Percentiles rank a stretch among this genome's conserved stretches.
phyloP scores from a whole-genome alignment of 2,329 filamentous ascomycete species.

The Colletotrichum acutatum region DNA sequence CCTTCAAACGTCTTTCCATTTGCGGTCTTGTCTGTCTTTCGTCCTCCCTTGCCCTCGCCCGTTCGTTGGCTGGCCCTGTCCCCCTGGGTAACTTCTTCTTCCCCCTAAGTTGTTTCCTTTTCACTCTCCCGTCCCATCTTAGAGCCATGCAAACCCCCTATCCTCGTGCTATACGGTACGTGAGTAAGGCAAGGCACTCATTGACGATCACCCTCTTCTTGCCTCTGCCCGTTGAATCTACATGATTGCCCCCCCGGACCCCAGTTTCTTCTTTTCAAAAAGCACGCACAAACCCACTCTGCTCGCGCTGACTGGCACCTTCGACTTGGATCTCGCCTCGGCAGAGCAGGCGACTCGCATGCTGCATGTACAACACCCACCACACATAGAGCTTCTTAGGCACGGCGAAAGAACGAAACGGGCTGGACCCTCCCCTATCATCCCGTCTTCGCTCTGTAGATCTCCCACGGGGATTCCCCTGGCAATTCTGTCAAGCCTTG shows the following conservation, averaged over 20 bases:
- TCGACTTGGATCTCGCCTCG: conserved; percentile 30
- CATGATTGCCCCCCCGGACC: neutral
- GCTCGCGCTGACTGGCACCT: neutral
- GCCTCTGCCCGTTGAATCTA: neutral
- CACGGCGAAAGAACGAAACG: neutral
- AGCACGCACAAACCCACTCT: conserved; percentile 14
- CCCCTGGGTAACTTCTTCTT: neutral
- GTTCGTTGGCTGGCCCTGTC: neutral
- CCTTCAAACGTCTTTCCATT: conserved; percentile 23
- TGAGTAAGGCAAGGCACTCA: neutral
- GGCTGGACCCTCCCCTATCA: neutral
- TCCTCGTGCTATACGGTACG: neutral
- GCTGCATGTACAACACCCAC: neutral
- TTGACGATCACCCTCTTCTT: conserved; percentile 4
- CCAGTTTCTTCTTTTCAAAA: neutral
- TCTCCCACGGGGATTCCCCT: conserved; percentile 8
- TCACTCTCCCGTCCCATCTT: neutral
- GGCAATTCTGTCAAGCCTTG: conserved; percentile 9
- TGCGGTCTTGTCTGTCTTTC: neutral
- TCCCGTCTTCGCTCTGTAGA: conserved; percentile 24
- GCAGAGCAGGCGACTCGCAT: conserved; percentile 15
- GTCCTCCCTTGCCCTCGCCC: conserved; percentile 3
- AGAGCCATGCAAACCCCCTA: neutral
- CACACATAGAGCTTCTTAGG: neutral
- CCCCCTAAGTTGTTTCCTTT: neutral